Percentiles rank a stretch among this genome's conserved stretches.
Evolutionary conservation across 495 filamentous ascomycete species (phyloP).

Genomic region (Penicillium maclennaniae): DNA sequence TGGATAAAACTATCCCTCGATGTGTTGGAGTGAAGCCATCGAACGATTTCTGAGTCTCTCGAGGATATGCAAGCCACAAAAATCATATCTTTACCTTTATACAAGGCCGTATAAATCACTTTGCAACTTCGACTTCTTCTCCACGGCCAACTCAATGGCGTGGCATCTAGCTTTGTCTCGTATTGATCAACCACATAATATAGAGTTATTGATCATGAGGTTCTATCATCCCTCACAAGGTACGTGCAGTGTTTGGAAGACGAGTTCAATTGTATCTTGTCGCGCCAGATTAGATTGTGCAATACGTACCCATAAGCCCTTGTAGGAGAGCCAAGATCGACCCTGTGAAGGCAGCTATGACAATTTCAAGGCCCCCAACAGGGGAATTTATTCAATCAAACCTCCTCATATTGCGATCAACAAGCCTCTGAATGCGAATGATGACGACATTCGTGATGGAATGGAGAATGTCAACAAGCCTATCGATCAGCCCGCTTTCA

Average conservation of each 20-base stretch:
- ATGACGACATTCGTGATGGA: slow-evolving; percentile 42
- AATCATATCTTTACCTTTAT: slow-evolving; percentile 36
- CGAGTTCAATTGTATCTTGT: slow-evolving; percentile 50
- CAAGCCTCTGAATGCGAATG: slow-evolving; percentile 44
- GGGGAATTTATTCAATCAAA: slow-evolving; percentile 40
- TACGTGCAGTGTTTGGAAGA: slow-evolving; percentile 38
- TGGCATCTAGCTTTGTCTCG: slow-evolving; percentile 41
- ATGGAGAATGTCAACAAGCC: slow-evolving; percentile 23
- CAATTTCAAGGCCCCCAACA: slow-evolving; percentile 31
- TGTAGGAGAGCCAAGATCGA: no score
- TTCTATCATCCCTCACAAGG: slow-evolving; percentile 16
- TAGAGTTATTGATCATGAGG: not conserved
- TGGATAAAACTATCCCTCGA: slow-evolving; percentile 40
- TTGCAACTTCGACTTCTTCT: slow-evolving; percentile 27
- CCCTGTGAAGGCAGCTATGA: slow-evolving; percentile 32
- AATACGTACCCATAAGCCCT: not conserved
- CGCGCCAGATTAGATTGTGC: slow-evolving; percentile 41
- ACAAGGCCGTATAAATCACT: slow-evolving; percentile 39
- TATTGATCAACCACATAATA: slow-evolving; percentile 32
- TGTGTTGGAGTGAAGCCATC: slow-evolving; percentile 35
- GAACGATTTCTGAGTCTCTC: slow-evolving; percentile 24
- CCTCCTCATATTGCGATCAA: slow-evolving; percentile 42
- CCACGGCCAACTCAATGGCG: slow-evolving; percentile 28
- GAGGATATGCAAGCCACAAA: slow-evolving; percentile 44
- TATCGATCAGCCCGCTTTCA: slow-evolving; percentile 35